Evolutionary conservation across 2,329 filamentous ascomycete genomes (phyloP).

Genomic region (Aureobasidium uvarum): DNA sequence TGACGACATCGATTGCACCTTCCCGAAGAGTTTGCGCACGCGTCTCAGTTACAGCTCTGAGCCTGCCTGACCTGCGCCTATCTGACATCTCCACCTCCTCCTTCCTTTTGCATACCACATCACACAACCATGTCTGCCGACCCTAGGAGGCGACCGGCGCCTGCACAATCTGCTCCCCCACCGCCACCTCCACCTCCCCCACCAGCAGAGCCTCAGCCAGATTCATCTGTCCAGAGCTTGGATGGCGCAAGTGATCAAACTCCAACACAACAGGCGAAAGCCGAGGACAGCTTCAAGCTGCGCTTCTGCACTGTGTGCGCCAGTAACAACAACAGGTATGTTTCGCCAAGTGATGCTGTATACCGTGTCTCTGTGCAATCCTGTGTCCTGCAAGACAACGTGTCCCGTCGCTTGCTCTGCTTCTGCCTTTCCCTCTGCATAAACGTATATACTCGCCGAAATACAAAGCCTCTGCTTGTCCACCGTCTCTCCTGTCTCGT

Average conservation of each 20-base stretch:
- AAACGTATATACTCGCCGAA: conserved; percentile 25
- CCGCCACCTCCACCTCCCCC: conserved; percentile 54
- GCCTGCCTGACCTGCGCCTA: conserved; percentile 3
- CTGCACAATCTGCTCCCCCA: conserved; percentile 39
- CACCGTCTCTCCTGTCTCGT: conserved; percentile 8
- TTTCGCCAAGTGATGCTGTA: conserved; percentile 20
- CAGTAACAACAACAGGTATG: conserved; percentile 92
- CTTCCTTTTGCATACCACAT: neutral
- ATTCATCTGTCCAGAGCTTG: conserved; percentile 32
- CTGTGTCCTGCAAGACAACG: neutral
- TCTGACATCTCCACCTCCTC: neutral
- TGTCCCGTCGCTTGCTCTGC: neutral
- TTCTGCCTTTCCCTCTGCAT: neutral
- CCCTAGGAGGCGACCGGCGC: conserved; percentile 46
- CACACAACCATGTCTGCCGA: conserved; percentile 42
- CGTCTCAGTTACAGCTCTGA: neutral
- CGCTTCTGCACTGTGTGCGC: conserved; percentile 99
- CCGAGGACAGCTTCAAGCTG: conserved; percentile 71
- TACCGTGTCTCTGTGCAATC: neutral
- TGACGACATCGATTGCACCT: neutral
- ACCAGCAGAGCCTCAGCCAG: conserved; percentile 41
- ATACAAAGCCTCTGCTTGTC: conserved; percentile 19
- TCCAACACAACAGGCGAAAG: conserved; percentile 27
- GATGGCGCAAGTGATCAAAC: conserved; percentile 41
- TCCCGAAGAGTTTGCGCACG: conserved; percentile 11